Base-by-base conservation (phyloP, 805 yeast species). In the Danielia reshetovae region DNA sequence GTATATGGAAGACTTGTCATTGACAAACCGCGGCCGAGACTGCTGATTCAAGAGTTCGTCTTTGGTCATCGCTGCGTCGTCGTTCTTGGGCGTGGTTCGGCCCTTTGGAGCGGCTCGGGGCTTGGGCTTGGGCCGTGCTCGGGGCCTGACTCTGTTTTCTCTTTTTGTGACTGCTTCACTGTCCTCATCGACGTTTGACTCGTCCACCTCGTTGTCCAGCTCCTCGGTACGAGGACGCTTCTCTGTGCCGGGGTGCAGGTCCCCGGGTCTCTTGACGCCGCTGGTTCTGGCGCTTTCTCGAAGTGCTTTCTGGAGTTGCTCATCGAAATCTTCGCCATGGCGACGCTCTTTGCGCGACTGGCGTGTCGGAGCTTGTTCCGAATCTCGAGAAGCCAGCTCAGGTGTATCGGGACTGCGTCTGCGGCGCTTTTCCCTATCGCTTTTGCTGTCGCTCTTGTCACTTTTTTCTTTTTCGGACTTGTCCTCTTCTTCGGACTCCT, bases 1-100 rank as follows among this genome's bases (percentile, higher is more conserved):
- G 47, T 75, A 74, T 40, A 89, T 59, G 3, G 88, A 75, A 3
- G 85, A 75, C 35, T 86, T 74, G 14, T 79, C 79, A 39, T 81
- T 81, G 5, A 96, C 97, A 28, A 79, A 66, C 36, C 96, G 75
- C 10, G 97, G 96, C 47, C 78, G 83, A 30, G 86, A 80, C 2
- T 90, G 84, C 54, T 81, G 85, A 42, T 73, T 77, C 27, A 78
- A 72, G 22, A 74, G 72, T 23, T 76, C 68, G 5, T 72, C 72
- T 35, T 65, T 65, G 2, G 59, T 48, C 10, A 29, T 28, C 4
- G 19, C 32, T 15, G 31, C 34, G 10, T 30, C 36, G 7, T 32
- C 26, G 18, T 27, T 27, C 34, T 38, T 38, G 12, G 43, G 30
- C 27, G 29, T 32, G 6, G 34, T 16, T 16, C 45, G 43, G 12